phyloP scores from a whole-genome alignment of 1,284 basidiomycete genomes.

The Golubevia pallescens region DNA sequence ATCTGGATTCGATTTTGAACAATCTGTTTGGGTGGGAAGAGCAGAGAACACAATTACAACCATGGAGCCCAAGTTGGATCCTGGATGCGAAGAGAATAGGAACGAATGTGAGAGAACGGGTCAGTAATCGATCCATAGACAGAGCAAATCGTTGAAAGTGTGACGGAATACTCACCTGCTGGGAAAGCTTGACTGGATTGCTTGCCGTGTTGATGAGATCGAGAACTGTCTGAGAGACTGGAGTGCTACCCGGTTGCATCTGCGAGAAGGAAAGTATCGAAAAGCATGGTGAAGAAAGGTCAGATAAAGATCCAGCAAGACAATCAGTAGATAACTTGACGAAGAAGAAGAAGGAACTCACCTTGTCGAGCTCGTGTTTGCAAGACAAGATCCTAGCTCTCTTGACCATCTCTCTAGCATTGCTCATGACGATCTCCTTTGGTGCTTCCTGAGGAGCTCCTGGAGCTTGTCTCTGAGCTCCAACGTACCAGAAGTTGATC shows the following conservation, averaged over 20 bases:
- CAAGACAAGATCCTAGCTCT: constrained; percentile 84
- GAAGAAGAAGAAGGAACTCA: constrained; percentile 61
- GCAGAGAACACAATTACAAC: too few species aligned
- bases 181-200: constrained; percentile 67
- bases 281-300: too few species aligned
- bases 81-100: too few species aligned
- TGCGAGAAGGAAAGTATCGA: too few species aligned
- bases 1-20: too few species aligned
- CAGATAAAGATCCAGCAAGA: too few species aligned
- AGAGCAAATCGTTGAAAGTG: too few species aligned
- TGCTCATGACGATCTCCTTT: constrained; percentile 72
- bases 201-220: constrained; percentile 77
- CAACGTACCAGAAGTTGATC: constrained; percentile 74
- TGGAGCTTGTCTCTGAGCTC: constrained; percentile 32
- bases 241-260: constrained; percentile 34
- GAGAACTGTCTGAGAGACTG: constrained; percentile 81
- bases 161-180: too few species aligned
- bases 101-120: too few species aligned
- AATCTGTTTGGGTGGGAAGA: too few species aligned
- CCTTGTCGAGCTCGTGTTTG: constrained; percentile 80
- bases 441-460: constrained; percentile 36
- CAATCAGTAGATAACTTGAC: not conserved
- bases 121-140: too few species aligned
- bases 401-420: constrained; percentile 82
- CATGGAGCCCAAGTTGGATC: too few species aligned